phyloP scores from a whole-genome alignment of 495 filamentous ascomycete genomes.

The Aspergillus conjunctus region DNA sequence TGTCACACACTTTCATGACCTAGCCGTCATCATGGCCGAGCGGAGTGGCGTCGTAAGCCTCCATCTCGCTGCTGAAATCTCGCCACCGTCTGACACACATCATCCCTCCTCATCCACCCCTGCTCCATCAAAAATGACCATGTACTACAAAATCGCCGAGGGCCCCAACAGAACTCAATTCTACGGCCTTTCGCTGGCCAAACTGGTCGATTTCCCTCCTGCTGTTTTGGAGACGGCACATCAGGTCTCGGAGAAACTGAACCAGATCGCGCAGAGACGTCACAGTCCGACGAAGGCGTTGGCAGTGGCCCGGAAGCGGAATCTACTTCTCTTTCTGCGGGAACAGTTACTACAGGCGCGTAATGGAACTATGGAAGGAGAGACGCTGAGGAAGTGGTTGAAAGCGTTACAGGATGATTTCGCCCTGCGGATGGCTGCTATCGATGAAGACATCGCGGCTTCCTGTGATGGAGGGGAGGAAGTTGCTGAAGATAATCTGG shows the following conservation, averaged over 20 bases:
- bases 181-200: conserved; percentile 77
- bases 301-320: conserved; percentile 62
- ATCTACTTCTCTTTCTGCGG: conserved; percentile 70
- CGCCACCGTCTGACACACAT: conserved; percentile 12
- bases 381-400: conserved; percentile 64
- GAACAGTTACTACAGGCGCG: conserved; percentile 74
- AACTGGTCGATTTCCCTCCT: conserved; percentile 71
- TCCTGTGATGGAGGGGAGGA: neutral
- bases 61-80: conserved; percentile 74
- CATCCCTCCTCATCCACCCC: conserved; percentile 20
- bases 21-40: conserved; percentile 74
- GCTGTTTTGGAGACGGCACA: conserved; percentile 68
- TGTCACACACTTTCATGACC: conserved; percentile 85
- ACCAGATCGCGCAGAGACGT: conserved; percentile 51
- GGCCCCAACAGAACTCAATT: conserved; percentile 71
- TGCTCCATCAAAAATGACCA: conserved; percentile 61
- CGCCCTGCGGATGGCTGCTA: conserved; percentile 65
- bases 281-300: conserved; percentile 60
- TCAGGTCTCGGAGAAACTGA: conserved; percentile 61
- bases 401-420: conserved; percentile 76
- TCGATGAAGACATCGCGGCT: conserved; percentile 35
- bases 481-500: neutral
- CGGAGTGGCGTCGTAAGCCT: conserved; percentile 76
- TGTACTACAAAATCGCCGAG: conserved; percentile 79
- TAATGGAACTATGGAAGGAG: conserved; percentile 67